These are phyloP conservation scores for Filobasidium uniguttulatum DNA, from an alignment of 1,284 basidiomycete species.

Conservation along the genomic window DNA sequence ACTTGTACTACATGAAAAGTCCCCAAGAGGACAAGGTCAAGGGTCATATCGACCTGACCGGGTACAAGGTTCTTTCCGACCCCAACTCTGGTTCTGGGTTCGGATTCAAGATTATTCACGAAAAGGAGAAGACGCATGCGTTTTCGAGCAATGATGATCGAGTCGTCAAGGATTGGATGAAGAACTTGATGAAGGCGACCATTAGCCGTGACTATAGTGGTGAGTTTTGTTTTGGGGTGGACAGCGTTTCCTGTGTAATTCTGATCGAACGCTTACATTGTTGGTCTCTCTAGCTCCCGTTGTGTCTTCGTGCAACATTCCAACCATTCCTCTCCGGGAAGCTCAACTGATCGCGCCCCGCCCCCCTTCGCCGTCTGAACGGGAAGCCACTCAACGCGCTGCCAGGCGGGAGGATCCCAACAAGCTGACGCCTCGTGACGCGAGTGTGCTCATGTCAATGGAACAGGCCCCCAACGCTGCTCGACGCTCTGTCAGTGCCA, in stretches of 20 bases:
- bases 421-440: conserved; percentile 70
- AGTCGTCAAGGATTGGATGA: conserved; percentile 93
- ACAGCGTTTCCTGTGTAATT: not conserved
- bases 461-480: conserved; percentile 1
- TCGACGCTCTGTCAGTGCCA: not conserved
- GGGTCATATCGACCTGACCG: conserved; percentile 80
- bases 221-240: conserved; percentile 39
- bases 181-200: conserved; percentile 96
- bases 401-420: conserved; percentile 75
- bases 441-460: conserved; percentile 46
- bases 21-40: conserved; percentile 80
- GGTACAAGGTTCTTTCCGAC: conserved; percentile 87
- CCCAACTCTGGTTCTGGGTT: conserved; percentile 88
- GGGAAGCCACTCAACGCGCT: conserved; percentile 79
- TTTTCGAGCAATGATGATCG: conserved; percentile 82
- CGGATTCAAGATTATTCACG: conserved; percentile 89
- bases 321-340: conserved; percentile 85
- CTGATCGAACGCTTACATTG: not conserved
- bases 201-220: conserved; percentile 83
- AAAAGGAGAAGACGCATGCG: conserved; percentile 71
- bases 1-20: conserved; percentile 69
- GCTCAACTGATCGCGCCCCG: conserved; percentile 93
- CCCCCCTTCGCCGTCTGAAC: conserved; percentile 77
- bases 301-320: conserved; percentile 91
- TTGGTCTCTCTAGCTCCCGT: conserved; percentile 56